Percentiles rank a stretch among this genome's conserved stretches.
phyloP scores from a whole-genome alignment of 768 basidiomycete genomes.

The Mrakia frigida region DNA sequence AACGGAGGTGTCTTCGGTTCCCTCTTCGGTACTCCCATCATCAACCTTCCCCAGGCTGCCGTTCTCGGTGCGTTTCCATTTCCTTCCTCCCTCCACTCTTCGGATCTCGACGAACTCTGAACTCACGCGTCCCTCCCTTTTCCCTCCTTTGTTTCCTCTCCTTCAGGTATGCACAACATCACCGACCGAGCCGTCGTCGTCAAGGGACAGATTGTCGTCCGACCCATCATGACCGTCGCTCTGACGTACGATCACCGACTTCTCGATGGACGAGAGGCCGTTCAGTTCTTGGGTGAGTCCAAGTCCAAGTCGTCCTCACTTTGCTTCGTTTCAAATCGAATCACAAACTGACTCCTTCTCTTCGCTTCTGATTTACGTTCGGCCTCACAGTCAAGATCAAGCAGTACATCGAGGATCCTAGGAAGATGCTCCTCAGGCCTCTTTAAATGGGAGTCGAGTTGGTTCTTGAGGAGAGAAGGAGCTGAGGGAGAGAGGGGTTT shows the following conservation, averaged over 20 bases:
- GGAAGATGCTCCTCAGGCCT: slow-evolving; percentile 57
- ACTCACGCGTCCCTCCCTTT: not conserved
- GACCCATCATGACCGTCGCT: slow-evolving; percentile 86
- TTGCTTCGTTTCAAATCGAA: not conserved
- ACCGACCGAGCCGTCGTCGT: slow-evolving; percentile 87
- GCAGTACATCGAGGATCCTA: slow-evolving; percentile 91
- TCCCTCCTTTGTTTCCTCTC: not conserved
- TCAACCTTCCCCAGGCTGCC: slow-evolving; percentile 91
- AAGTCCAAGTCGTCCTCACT: not conserved
- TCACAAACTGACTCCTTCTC: no score
- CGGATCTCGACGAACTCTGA: slow-evolving; percentile 1
- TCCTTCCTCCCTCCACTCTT: not conserved
- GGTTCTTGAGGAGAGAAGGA: no score
- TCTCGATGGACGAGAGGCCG: slow-evolving; percentile 90
- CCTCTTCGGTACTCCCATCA: slow-evolving; percentile 95
- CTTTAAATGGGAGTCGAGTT: no score
- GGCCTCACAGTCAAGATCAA: slow-evolving; percentile 67
- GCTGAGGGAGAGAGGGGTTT: no score
- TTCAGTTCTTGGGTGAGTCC: slow-evolving; percentile 86
- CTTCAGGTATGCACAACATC: slow-evolving; percentile 77
- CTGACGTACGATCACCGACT: slow-evolving; percentile 93
- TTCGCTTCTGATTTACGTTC: no score
- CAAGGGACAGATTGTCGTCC: slow-evolving; percentile 89
- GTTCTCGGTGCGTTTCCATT: slow-evolving; percentile 59
- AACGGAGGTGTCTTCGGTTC: slow-evolving; percentile 99